Conservation (phyloP, 352 stramenopile genomes). For the Thalassiosira allenii region DNA sequence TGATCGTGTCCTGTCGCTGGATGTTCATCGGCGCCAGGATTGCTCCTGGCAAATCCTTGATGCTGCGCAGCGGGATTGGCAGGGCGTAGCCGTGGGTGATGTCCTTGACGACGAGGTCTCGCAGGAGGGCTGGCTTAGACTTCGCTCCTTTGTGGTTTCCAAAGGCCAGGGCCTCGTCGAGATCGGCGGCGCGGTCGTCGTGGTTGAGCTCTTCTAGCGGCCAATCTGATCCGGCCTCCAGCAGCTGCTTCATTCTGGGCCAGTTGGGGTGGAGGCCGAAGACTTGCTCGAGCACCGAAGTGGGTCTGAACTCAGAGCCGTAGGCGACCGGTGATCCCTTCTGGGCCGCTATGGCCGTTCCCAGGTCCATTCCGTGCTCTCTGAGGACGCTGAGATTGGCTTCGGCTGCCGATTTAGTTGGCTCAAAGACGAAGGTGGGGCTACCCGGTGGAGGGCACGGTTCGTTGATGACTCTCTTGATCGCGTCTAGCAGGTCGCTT, state of each 20-base stretch:
- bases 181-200: constrained; percentile 3
- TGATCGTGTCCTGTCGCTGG: constrained; percentile 8
- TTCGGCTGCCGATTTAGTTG: constrained; percentile 4
- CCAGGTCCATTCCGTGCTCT: constrained; percentile 9
- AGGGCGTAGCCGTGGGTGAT: constrained; percentile 35
- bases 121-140: not conserved
- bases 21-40: constrained; percentile 22
- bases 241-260: constrained; percentile 26
- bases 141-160: constrained; percentile 48
- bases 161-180: constrained; percentile 31
- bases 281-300: constrained; percentile 1
- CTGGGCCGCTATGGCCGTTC: constrained; percentile 15
- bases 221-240: constrained; percentile 18
- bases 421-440: constrained; percentile 16
- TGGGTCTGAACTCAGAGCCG: constrained; percentile 28
- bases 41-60: not conserved
- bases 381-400: constrained; percentile 20
- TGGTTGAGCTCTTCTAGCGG: constrained; percentile 2
- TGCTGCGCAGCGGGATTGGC: not conserved
- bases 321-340: constrained; percentile 17
- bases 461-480: not conserved
- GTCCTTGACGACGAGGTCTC: constrained; percentile 22
- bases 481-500: not conserved
- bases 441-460: not conserved
- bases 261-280: constrained; percentile 37